These are phyloP conservation scores for Penicillium flavigenum DNA, from an alignment of 495 filamentous ascomycete genomes.

Conservation along the genomic window DNA sequence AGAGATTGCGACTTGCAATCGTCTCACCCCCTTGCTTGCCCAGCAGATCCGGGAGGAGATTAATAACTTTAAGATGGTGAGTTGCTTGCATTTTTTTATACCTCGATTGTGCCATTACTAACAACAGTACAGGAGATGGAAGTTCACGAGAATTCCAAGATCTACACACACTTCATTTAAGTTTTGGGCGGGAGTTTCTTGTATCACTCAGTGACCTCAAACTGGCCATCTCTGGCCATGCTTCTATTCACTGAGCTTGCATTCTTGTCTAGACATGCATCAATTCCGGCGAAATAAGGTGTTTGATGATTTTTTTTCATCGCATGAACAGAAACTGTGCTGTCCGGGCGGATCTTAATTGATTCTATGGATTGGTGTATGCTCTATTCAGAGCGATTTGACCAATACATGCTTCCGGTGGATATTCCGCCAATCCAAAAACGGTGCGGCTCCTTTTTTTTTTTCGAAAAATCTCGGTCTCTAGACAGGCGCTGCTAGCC, in stretches of 20 bases:
- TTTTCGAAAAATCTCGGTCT: slow-evolving; percentile 16
- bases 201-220: slow-evolving; percentile 18
- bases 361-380: slow-evolving; percentile 1
- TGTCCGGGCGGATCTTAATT: background rate
- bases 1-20: slow-evolving; percentile 97
- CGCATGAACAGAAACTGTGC: background rate
- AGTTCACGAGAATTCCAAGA: slow-evolving; percentile 96
- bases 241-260: slow-evolving; percentile 15
- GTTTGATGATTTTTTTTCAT: slow-evolving; percentile 21
- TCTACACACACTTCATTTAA: slow-evolving; percentile 99
- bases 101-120: slow-evolving; percentile 19
- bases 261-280: slow-evolving; percentile 36
- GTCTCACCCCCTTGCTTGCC: slow-evolving; percentile 91
- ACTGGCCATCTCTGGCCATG: background rate
- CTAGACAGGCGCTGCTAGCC: slow-evolving; percentile 6
- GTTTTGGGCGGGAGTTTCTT: slow-evolving; percentile 30
- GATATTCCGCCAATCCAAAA: slow-evolving; percentile 15
- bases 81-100: slow-evolving; percentile 26
- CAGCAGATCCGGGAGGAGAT: slow-evolving; percentile 99
- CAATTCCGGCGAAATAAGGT: slow-evolving; percentile 28
- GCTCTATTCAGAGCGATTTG: slow-evolving; percentile 1
- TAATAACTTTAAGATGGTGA: slow-evolving; percentile 99
- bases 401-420: slow-evolving; percentile 4
- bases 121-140: slow-evolving; percentile 87
- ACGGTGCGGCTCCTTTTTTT: slow-evolving; percentile 18